Conservation (phyloP, 1,284 basidiomycete species). For the Fomitopsis pinicola region DNA sequence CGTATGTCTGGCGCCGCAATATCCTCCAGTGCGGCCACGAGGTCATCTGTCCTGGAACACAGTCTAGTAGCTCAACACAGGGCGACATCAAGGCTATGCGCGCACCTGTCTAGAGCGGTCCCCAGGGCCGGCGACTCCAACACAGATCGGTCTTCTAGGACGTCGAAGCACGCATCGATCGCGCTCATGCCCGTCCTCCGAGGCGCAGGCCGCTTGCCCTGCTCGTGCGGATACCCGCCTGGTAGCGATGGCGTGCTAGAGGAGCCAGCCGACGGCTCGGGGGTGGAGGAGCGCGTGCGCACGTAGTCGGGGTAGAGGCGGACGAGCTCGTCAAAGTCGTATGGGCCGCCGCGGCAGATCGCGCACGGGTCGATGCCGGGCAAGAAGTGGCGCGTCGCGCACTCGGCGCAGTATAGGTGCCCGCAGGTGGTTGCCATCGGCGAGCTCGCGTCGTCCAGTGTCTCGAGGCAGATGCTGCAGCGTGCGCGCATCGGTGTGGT, state of each 20-base stretch:
- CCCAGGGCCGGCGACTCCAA: background rate
- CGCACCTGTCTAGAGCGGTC: background rate
- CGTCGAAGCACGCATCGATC: background rate
- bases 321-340: constrained; percentile 7
- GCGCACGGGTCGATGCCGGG: constrained; percentile 7
- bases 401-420: constrained; percentile 17
- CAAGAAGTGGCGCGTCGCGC: constrained; percentile 12
- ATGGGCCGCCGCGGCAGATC: constrained; percentile 7
- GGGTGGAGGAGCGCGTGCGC: background rate
- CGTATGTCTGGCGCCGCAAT: background rate
- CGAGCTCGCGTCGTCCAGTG: background rate
- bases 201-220: background rate
- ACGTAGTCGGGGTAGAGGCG: constrained; percentile 7
- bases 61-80: background rate
- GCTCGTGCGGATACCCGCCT: background rate
- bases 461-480: constrained; percentile 14
- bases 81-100: background rate
- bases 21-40: background rate
- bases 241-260: background rate
- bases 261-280: background rate
- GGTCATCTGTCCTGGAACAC: background rate
- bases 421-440: constrained; percentile 13
- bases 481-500: background rate
- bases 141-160: background rate
- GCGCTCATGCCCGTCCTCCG: background rate